Conservation (phyloP, 2,329 filamentous ascomycete species). For the Neopestalotiopsis sp. region DNA sequence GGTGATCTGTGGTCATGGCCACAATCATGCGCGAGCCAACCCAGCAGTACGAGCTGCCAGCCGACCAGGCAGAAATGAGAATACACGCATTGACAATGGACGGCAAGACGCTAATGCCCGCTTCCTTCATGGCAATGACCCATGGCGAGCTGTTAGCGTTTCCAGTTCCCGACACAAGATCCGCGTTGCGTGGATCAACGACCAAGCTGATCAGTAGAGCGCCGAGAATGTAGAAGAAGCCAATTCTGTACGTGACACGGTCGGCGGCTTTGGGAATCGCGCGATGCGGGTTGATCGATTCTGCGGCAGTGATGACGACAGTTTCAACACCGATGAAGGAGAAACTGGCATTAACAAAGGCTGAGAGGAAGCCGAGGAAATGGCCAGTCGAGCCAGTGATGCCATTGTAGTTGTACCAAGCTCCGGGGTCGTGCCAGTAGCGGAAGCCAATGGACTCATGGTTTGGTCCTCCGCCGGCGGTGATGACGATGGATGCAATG, state of each 20-base stretch:
- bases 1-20: conserved; percentile 24
- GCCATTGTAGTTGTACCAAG: conserved; percentile 50
- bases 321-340: conserved; percentile 40
- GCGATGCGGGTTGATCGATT: conserved; percentile 43
- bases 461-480: conserved; percentile 55
- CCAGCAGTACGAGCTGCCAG: conserved; percentile 48
- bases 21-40: conserved; percentile 35
- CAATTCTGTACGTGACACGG: conserved; percentile 23
- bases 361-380: conserved; percentile 46
- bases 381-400: conserved; percentile 38
- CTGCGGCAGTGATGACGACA: conserved; percentile 44
- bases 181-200: conserved; percentile 18
- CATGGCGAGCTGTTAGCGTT: conserved; percentile 54
- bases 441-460: conserved; percentile 56
- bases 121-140: conserved; percentile 67
- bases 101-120: conserved; percentile 65
- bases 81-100: conserved; percentile 57
- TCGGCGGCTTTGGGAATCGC: conserved; percentile 41
- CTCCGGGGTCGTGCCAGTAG: conserved; percentile 57
- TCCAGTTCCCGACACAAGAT: conserved; percentile 23
- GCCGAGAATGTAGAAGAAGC: conserved; percentile 27
- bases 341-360: conserved; percentile 38
- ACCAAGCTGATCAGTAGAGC: conserved; percentile 24
- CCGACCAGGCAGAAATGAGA: conserved; percentile 44
- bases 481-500: conserved; percentile 54